Conservation (phyloP, 1,284 basidiomycete genomes). For the Pulchroboletus neoregius region DNA sequence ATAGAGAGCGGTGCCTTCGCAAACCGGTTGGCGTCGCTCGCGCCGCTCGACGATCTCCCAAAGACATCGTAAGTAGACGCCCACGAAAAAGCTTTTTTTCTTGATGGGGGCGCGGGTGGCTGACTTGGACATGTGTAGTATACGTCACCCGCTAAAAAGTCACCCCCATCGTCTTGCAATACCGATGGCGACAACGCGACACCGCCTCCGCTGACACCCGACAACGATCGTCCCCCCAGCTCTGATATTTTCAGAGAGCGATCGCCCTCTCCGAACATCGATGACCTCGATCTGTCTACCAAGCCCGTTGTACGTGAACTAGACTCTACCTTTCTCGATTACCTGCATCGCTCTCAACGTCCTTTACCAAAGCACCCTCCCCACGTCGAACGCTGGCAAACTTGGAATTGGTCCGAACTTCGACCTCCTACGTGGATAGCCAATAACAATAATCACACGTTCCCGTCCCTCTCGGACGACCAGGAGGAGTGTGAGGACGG, state of each 20-base stretch:
- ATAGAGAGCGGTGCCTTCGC: constrained; percentile 53
- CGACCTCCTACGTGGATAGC: constrained; percentile 27
- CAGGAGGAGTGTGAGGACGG: constrained; percentile 24
- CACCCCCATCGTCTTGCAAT: constrained; percentile 30
- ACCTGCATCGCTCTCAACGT: constrained; percentile 21
- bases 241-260: no score
- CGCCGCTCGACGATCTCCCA: constrained; percentile 14
- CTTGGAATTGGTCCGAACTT: constrained; percentile 33
- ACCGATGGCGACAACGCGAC: constrained; percentile 30
- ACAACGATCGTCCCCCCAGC: no score
- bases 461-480: constrained; percentile 14
- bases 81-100: background rate
- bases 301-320: constrained; percentile 25
- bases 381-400: constrained; percentile 30
- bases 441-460: background rate
- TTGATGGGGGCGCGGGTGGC: no score
- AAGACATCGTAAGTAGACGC: constrained; percentile 24
- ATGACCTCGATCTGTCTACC: constrained; percentile 17
- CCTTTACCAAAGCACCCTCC: constrained; percentile 24
- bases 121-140: constrained; percentile 15
- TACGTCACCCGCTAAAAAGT: constrained; percentile 22
- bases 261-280: constrained; percentile 25
- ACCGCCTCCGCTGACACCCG: constrained; percentile 34
- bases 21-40: constrained; percentile 26
- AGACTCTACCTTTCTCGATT: constrained; percentile 19